Evolutionary conservation across 768 basidiomycete genomes (phyloP).

Genomic region (Mycena rebaudengoi): DNA sequence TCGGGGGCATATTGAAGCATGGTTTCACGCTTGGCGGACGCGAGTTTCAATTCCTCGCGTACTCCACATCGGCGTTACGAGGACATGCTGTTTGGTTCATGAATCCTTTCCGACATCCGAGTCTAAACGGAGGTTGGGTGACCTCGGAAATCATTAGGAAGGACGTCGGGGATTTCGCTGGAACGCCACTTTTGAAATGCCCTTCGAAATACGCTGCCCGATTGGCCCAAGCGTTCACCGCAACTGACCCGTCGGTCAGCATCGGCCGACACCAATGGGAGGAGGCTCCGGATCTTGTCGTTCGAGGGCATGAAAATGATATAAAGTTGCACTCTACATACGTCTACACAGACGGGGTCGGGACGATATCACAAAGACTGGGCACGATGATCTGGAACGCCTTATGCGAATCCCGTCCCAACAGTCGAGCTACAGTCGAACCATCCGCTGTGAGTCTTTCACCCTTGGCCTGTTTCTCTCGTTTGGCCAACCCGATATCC

Average conservation of each 20-base stretch:
- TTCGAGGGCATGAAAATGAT: constrained; percentile 31
- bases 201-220: constrained; percentile 89
- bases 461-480: background rate
- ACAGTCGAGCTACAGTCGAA: constrained; percentile 43
- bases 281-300: constrained; percentile 64
- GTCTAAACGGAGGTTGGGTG: constrained; percentile 53
- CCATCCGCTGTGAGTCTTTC: constrained; percentile 67
- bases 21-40: constrained; percentile 80
- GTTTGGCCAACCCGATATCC: background rate
- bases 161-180: constrained; percentile 73
- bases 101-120: constrained; percentile 63
- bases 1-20: constrained; percentile 62
- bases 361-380: constrained; percentile 74
- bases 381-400: constrained; percentile 66
- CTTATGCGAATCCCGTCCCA: constrained; percentile 54
- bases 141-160: constrained; percentile 67
- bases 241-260: constrained; percentile 76
- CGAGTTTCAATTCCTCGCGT: constrained; percentile 81
- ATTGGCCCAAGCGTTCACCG: constrained; percentile 84
- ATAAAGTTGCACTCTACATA: constrained; percentile 32
- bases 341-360: constrained; percentile 81
- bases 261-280: constrained; percentile 69
- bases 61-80: constrained; percentile 80
- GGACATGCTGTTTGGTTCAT: constrained; percentile 89
- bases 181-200: constrained; percentile 50